Base-by-base conservation (phyloP, 768 basidiomycete species). In the Nidularia sp. region DNA sequence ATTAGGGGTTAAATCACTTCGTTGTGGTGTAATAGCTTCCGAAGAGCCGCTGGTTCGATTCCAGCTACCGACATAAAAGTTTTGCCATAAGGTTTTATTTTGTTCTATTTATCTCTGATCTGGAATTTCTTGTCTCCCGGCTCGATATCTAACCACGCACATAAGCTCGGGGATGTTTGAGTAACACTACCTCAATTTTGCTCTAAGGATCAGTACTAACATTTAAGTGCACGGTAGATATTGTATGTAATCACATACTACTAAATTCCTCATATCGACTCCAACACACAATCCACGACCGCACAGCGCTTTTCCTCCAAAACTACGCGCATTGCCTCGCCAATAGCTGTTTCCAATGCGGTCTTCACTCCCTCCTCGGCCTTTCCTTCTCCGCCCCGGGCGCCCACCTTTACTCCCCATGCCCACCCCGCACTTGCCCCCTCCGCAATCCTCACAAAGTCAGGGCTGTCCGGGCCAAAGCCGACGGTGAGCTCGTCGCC, bases 391-490 rank as follows among this genome's bases (percentile, higher is more conserved):
- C 69, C 71, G 9, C 76, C 61, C 3, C 72, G 71, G 47, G 66
- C 67, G 25, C 25, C 25, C 25, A 29, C 25, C 25, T 29, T 29
- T 29, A 29, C 25, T 0, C 74, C 74, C 75, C 81, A 84, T 0
- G 75, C 83, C 86, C 86, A 88, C 1, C 85, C 85, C 2, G 77
- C 78, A 5, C 84, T 83, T 0, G 86, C 85, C 0, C 85, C 86
- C 2, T 78, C 78, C 0, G 86, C 87, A 42, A 88, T 82, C 51
- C 77, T 73, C 0, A 78, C 60, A 57, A 81, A 84, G 58, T 88
- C 83, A 0, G 86, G 84, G 52, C 70, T 69, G 34, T 75, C 67
- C 2, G 85, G 85, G 0, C 85, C 85, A 56, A 89, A 86, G 0
- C 85, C 83, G 9, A 83, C 76, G 5, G 82, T 77, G 0, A 89